Percentiles rank a stretch among this genome's conserved stretches.
Conservation (phyloP, 306 rosid genomes). For the Parietaria judaica region DNA sequence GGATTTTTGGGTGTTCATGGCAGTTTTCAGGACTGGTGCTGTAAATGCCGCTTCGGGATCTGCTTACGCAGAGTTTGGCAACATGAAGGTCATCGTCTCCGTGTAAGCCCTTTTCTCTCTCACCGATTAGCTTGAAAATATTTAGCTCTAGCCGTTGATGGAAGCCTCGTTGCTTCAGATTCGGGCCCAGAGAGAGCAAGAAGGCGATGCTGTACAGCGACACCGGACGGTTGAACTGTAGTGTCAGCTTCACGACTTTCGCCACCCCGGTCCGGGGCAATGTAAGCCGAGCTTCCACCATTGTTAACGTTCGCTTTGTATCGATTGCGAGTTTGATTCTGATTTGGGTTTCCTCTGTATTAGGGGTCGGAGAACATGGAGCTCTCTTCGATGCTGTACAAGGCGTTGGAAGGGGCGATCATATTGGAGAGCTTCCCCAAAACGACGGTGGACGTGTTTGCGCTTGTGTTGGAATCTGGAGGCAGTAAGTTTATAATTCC, state of each 20-base stretch:
- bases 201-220: slow-evolving; percentile 95
- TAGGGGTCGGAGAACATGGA: slow-evolving; percentile 83
- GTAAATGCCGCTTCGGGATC: slow-evolving; percentile 95
- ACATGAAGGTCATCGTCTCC: slow-evolving; percentile 90
- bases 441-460: slow-evolving; percentile 93
- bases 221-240: slow-evolving; percentile 78
- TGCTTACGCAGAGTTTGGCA: slow-evolving; percentile 93
- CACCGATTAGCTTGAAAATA: neutral
- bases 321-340: slow-evolving; percentile 3
- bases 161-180: slow-evolving; percentile 34
- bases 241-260: slow-evolving; percentile 74
- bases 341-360: slow-evolving; percentile 18
- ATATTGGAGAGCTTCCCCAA: slow-evolving; percentile 84
- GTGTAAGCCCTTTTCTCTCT: slow-evolving; percentile 60
- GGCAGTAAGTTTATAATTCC: slow-evolving; percentile 62
- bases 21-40: slow-evolving; percentile 96
- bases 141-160: neutral
- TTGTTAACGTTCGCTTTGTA: neutral
- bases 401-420: slow-evolving; percentile 91
- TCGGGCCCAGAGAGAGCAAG: slow-evolving; percentile 98
- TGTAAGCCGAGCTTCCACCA: slow-evolving; percentile 30
- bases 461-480: slow-evolving; percentile 89
- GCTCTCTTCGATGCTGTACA: slow-evolving; percentile 72
- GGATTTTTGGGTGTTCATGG: slow-evolving; percentile 18
- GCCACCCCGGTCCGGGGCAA: slow-evolving; percentile 78